Evolutionary conservation across 2,329 filamentous ascomycete genomes (phyloP).

Genomic region (Xylariaceae sp.): DNA sequence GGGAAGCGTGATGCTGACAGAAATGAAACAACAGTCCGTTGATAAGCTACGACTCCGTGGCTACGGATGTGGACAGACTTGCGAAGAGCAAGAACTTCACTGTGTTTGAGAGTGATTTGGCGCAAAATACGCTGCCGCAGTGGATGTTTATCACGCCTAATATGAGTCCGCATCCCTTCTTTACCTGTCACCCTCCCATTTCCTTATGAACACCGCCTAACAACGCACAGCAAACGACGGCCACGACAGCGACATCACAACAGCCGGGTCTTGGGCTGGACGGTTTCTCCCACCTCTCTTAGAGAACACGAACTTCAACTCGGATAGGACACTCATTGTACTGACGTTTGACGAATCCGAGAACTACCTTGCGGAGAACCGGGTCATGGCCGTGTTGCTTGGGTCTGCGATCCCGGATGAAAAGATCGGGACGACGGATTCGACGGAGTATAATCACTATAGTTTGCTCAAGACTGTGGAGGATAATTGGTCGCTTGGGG

Average conservation of each 20-base stretch:
- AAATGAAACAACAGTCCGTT: constrained; percentile 19
- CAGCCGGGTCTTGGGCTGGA: constrained; percentile 26
- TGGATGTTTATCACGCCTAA: constrained; percentile 44
- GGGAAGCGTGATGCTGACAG: too few relatives aligned
- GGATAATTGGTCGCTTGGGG: constrained; percentile 26
- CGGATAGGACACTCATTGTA: constrained; percentile 27
- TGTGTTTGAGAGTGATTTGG: constrained; percentile 27
- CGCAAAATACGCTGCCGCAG: constrained; percentile 24
- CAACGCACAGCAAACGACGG: constrained; percentile 23
- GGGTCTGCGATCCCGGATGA: constrained; percentile 22
- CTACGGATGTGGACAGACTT: constrained; percentile 23
- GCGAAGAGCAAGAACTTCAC: constrained; percentile 32
- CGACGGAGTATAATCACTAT: constrained; percentile 26
- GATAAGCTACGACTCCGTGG: constrained; percentile 31
- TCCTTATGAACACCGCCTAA: neutral
- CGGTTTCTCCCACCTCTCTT: constrained; percentile 27
- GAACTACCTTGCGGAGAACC: constrained; percentile 21
- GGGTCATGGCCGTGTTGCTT: constrained; percentile 24
- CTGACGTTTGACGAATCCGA: constrained; percentile 30
- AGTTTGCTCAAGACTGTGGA: constrained; percentile 28
- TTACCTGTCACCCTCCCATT: neutral
- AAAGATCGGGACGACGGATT: constrained; percentile 23
- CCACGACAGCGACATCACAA: constrained; percentile 27
- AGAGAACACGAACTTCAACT: constrained; percentile 33
- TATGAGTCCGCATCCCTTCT: constrained; percentile 32